phyloP scores from a whole-genome alignment of 257 asterid species.

The Nicotiana obtusifolia region DNA sequence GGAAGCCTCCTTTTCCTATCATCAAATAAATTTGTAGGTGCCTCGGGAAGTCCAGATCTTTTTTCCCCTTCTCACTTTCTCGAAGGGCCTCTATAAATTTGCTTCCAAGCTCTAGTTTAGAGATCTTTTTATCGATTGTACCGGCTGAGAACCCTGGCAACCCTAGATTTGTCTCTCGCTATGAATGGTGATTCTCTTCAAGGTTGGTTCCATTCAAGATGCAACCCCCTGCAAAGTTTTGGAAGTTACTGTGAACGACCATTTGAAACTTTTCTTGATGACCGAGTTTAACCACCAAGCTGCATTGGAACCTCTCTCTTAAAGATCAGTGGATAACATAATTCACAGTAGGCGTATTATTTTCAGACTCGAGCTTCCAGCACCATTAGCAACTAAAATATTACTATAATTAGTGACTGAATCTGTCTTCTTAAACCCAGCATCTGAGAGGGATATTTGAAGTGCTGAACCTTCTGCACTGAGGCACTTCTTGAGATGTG shows the following conservation, averaged over 20 bases:
- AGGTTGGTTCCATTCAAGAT: conserved; percentile 19
- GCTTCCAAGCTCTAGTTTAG: conserved; percentile 54
- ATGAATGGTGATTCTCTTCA: conserved; percentile 52
- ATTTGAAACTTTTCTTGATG: conserved; percentile 13
- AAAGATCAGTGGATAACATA: conserved; percentile 13
- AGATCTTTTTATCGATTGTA: conserved; percentile 58
- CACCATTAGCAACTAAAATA: conserved; percentile 18
- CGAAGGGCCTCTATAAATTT: conserved; percentile 50
- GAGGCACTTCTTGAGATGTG: conserved; percentile 24
- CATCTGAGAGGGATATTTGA: conserved; percentile 20
- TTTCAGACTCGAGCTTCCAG: conserved; percentile 22
- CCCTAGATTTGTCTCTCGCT: conserved; percentile 79
- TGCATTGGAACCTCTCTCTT: background rate
- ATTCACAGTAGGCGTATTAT: conserved; percentile 22
- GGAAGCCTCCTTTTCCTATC: conserved; percentile 36
- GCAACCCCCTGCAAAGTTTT: conserved; percentile 18
- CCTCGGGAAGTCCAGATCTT: no score
- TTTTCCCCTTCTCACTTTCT: conserved; percentile 67
- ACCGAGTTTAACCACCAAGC: background rate
- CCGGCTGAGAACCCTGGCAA: conserved; percentile 72
- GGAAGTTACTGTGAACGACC: conserved; percentile 11
- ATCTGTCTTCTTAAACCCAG: conserved; percentile 23
- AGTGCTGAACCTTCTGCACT: conserved; percentile 17
- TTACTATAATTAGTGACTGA: conserved; percentile 8
- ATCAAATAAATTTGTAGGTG: no score